Base-by-base conservation (phyloP, 106 monocot species). In the Dendrobium officinale region DNA sequence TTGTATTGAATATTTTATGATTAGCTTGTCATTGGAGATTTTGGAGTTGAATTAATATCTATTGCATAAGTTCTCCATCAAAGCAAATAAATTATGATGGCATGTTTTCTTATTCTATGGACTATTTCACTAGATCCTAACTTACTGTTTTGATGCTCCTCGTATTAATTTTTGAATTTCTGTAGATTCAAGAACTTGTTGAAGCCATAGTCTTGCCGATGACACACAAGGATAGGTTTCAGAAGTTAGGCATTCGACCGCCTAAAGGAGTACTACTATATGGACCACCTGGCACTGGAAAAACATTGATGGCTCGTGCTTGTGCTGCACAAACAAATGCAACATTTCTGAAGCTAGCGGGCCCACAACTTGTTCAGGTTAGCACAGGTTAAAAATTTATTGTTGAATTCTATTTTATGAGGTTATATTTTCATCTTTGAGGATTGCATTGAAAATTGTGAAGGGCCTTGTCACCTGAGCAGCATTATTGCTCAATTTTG, bases 311-410 rank as follows among this genome's bases (percentile, higher is more conserved):
- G 98, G 98, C 98, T 66, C 95, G 92, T 80, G 92, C 98, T 73
- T 98, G 98, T 84, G 98, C 98, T 58, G 92, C 98, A 80, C 98
- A 98, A 78, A 98, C 98, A 77, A 94, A 98, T 91, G 98, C 98
- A 77, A 98, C 92, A 78, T 98, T 98, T 81, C 79, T 98, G 75
- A 95, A 98, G 84, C 81, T 98, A 29, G 95, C 98, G 47, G 98
- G 98, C 37, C 98, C 98, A 70, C 98, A 98, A 77, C 91, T 98
- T 81, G 95, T 95, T 20, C 95, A 95, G 98, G 98, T 98, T 66
- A 51, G 79, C 77, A 33, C 77, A 19, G 73, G 2, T 75, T 48
- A 22, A 20, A 75, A 24, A 9, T 9, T 10, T 74, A 19, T 42
- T 42, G n/a, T 61, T 22, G n/a, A 61, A 22, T 22, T 61, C 2